A percentile compares a stretch with the other conserved stretches of the same genome.
Evolutionary conservation across 2,329 filamentous ascomycete genomes (phyloP).

Genomic region (Apiospora koreana): DNA sequence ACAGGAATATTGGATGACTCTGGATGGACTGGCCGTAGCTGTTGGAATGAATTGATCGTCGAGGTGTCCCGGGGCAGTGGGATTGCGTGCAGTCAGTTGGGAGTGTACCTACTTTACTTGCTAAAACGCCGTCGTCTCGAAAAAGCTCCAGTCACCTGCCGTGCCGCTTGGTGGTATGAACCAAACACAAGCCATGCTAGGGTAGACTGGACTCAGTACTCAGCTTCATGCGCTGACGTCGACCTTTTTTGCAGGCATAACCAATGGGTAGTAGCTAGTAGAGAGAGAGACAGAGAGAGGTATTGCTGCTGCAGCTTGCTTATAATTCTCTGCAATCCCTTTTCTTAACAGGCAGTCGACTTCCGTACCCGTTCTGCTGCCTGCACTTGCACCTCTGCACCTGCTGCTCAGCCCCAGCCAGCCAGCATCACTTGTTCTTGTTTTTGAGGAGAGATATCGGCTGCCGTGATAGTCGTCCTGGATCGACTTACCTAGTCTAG

Average conservation of each 20-base stretch:
- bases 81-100: too few species aligned
- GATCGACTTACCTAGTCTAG: neutral
- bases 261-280: neutral
- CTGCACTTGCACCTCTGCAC: neutral
- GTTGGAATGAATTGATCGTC: neutral
- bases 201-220: neutral
- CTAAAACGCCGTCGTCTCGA: conserved; percentile 1
- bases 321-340: neutral
- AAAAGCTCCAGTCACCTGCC: conserved; percentile 2
- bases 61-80: too few species aligned
- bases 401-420: neutral
- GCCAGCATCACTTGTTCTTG: neutral
- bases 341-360: neutral
- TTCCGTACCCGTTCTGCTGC: neutral
- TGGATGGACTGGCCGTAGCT: neutral
- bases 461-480: neutral
- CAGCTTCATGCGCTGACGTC: conserved; percentile 51
- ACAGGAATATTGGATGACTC: neutral
- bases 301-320: neutral
- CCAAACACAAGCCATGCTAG: neutral
- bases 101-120: neutral
- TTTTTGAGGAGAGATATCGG: conserved; percentile 1
- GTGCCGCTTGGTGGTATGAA: neutral
- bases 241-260: conserved; percentile 32
- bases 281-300: too few species aligned